These are phyloP conservation scores for Akanthomyces muscarius DNA, from an alignment of 2,329 filamentous ascomycete genomes.

Conservation along the genomic window DNA sequence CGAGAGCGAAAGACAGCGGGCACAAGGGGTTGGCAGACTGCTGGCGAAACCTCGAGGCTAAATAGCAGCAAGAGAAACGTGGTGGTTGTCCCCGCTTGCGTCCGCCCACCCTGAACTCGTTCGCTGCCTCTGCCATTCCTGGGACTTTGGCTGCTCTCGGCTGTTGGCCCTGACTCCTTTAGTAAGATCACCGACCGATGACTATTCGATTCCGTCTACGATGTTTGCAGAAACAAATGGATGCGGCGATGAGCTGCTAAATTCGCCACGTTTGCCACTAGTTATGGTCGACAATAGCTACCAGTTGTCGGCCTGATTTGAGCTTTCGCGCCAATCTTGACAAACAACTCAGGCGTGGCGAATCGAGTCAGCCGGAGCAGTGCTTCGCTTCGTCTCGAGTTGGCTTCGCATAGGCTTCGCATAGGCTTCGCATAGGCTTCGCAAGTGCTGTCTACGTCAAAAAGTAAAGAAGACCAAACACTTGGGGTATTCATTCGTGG, in stretches of 20 bases:
- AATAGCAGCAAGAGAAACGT: not conserved
- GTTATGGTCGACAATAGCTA: not conserved
- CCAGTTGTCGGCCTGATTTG: not conserved
- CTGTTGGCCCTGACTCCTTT: not conserved
- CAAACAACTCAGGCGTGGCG: not conserved
- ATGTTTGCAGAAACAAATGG: not conserved
- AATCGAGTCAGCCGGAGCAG: not conserved
- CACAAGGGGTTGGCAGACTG: not conserved
- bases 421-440: not conserved
- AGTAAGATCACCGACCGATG: not conserved
- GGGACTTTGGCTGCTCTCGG: not conserved
- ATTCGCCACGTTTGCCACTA: slow-evolving; percentile 5
- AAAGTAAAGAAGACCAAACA: not conserved
- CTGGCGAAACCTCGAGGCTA: not conserved
- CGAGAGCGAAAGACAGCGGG: not conserved
- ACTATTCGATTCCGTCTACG: slow-evolving; percentile 14
- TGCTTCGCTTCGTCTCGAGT: not conserved
- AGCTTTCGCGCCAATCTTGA: not conserved
- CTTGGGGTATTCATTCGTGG: not conserved
- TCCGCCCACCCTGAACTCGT: not conserved
- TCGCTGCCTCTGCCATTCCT: not conserved
- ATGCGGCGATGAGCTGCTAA: not conserved
- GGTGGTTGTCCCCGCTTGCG: not conserved
- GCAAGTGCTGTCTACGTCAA: not conserved
- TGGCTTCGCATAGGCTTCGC: not conserved